Evolutionary conservation across 1,284 basidiomycete genomes (phyloP), one percentile per base, ranked within the genome.

Genomic region (Malassezia globosa): DNA sequence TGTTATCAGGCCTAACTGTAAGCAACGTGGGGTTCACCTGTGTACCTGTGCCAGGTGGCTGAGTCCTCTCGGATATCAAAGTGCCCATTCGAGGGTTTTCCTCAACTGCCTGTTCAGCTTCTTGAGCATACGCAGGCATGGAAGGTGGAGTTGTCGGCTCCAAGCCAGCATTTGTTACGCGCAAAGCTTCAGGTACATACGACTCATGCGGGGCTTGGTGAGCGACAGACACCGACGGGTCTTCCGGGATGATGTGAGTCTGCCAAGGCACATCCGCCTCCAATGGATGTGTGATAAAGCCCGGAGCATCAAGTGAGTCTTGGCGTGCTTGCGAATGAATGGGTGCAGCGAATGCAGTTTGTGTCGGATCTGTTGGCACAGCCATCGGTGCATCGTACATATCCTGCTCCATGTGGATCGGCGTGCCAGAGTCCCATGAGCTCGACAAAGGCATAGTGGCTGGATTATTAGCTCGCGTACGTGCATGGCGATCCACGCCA

Each of bases 401-500:
- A 19, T 35, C 41, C 2, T 29, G 19, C 6, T 43, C 16, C 8
- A n/a, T 8, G 24, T 29, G 41, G 35, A 45, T 45, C 10, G 33
- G 5, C 10, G n/a, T n/a, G 16, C 18, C 23, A 1, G 42, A 16
- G 8, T 21, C 29, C 42, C 42, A 45, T 11, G 35, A 24, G 7
- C 18, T 8, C 8, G 34, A 8, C 7, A 7, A 11, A 11, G 27
- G 27, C n/a, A 8, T 27, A 4, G 8, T n/a, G 21, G 6, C 16
- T 22, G 31, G 14, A 16, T 37, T 22, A 16, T 16, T 36, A 16
- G 22, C 23, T 10, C 44, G 38, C 27, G 16, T 37, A 7, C 50
- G 44, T 4, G 34, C 22, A 25, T 46, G 39, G 4, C 50, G 50
- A 31, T 52, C 50, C 1, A 42, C 36, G 8, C 50, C 50, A 13